Conservation (phyloP, 2,329 filamentous ascomycete species). For the Colletotrichum noveboracense region DNA sequence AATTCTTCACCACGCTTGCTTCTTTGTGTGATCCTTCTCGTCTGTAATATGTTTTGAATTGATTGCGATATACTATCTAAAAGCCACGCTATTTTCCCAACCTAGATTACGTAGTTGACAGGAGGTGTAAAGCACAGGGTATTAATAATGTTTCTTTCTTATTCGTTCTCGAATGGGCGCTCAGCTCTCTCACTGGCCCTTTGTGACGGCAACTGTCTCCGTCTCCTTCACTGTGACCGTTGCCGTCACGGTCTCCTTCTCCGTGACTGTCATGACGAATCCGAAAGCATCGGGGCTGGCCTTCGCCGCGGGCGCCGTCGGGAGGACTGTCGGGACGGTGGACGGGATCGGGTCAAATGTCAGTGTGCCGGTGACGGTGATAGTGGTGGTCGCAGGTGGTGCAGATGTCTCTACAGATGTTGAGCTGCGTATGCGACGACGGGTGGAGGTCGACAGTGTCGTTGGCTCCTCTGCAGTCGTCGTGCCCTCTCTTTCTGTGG, state of each 20-base stretch:
- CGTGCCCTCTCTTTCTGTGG: not conserved
- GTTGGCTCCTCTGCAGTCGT: constrained; percentile 4
- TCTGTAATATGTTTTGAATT: not conserved
- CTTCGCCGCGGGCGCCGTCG: not conserved
- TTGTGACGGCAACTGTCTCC: constrained; percentile 22
- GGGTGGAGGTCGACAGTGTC: constrained; percentile 4
- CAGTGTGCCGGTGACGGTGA: not conserved
- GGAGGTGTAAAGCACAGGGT: not conserved
- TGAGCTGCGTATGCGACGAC: not conserved
- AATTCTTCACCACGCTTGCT: not conserved
- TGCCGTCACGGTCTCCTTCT: constrained; percentile 26
- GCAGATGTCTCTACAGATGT: not conserved
- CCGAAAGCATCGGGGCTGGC: not conserved
- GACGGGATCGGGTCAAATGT: not conserved
- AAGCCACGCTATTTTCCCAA: not conserved
- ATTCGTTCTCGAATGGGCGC: not conserved
- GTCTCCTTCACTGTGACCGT: constrained; percentile 30
- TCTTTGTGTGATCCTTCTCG: not conserved
- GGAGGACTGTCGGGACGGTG: not conserved
- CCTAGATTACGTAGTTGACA: not conserved
- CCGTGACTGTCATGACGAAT: constrained; percentile 40
- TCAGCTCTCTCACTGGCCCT: not conserved
- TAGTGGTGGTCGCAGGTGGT: not conserved
- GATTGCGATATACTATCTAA: not conserved
- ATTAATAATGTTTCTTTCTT: not conserved